Evolutionary conservation across 177 flowering plant genomes (phyloP).

Genomic region (Tripterygium wilfordii): DNA sequence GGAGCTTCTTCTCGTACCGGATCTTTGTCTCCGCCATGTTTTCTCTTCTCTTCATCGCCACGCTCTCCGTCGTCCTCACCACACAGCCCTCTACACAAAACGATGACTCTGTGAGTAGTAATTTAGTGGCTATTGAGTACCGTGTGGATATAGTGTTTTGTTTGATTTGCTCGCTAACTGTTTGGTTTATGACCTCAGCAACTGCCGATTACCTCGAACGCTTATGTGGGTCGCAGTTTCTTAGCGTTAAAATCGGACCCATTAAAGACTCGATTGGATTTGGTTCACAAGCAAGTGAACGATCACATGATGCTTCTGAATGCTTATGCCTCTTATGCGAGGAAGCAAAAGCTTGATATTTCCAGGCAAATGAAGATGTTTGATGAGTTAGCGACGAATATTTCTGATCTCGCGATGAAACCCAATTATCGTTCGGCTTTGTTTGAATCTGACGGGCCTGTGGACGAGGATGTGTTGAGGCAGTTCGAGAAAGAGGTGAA

Average conservation of each 20-base stretch:
- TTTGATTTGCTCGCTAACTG: neutral
- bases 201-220: conserved; percentile 34
- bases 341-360: conserved; percentile 78
- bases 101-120: conserved; percentile 37
- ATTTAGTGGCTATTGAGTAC: no score
- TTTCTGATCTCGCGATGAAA: conserved; percentile 38
- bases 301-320: conserved; percentile 67
- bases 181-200: conserved; percentile 22
- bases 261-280: conserved; percentile 56
- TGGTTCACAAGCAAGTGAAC: conserved; percentile 62
- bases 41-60: conserved; percentile 79
- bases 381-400: conserved; percentile 52
- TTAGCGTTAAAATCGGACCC: conserved; percentile 69
- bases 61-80: conserved; percentile 64
- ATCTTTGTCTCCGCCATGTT: conserved; percentile 81
- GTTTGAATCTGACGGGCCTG: conserved; percentile 40
- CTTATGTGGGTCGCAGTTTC: conserved; percentile 52
- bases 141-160: neutral
- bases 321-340: conserved; percentile 68
- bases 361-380: conserved; percentile 55
- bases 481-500: conserved; percentile 85
- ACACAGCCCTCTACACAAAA: conserved; percentile 28
- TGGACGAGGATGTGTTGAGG: conserved; percentile 67
- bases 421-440: conserved; percentile 32
- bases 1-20: conserved; percentile 65